phyloP scores from a whole-genome alignment of 805 yeast species.

The Schwanniomyces occidentalis region DNA sequence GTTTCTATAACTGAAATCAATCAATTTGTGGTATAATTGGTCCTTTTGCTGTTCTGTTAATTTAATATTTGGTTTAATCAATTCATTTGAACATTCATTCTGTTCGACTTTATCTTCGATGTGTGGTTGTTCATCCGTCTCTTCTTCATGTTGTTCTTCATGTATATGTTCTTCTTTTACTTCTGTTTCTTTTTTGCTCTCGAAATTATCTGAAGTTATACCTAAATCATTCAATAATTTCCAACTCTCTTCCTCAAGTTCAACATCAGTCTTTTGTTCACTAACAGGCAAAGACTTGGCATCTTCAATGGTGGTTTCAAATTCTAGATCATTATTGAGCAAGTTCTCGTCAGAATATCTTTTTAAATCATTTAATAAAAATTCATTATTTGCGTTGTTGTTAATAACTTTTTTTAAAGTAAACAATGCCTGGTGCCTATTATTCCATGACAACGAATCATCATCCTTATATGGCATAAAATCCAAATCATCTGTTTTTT shows the following conservation, averaged over 20 bases:
- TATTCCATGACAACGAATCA: conserved; percentile 33
- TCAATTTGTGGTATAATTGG: conserved; percentile 22
- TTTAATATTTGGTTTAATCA: too few species aligned
- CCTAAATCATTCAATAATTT: conserved; percentile 19
- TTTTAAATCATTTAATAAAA: conserved; percentile 7
- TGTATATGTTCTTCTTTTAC: neutral
- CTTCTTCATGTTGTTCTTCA: neutral
- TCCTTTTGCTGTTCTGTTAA: conserved; percentile 20
- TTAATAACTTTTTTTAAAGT: conserved; percentile 9
- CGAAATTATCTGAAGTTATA: conserved; percentile 3
- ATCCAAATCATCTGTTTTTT: conserved; percentile 5
- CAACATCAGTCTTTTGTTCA: conserved; percentile 4
- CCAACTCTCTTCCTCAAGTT: conserved; percentile 14
- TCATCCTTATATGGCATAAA: conserved; percentile 31
- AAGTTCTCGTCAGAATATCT: conserved; percentile 16
- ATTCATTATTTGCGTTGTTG: neutral
- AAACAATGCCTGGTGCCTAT: conserved; percentile 19
- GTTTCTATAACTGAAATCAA: conserved; percentile 25
- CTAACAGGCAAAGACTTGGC: conserved; percentile 14
- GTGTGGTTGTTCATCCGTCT: neutral
- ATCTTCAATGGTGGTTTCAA: conserved; percentile 12
- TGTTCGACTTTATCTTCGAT: too few species aligned
- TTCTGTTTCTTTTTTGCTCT: neutral
- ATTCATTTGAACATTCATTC: too few species aligned
- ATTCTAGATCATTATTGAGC: conserved; percentile 7